Conservation (phyloP, 805 yeast genomes). For the Metschnikowia koreensis region DNA sequence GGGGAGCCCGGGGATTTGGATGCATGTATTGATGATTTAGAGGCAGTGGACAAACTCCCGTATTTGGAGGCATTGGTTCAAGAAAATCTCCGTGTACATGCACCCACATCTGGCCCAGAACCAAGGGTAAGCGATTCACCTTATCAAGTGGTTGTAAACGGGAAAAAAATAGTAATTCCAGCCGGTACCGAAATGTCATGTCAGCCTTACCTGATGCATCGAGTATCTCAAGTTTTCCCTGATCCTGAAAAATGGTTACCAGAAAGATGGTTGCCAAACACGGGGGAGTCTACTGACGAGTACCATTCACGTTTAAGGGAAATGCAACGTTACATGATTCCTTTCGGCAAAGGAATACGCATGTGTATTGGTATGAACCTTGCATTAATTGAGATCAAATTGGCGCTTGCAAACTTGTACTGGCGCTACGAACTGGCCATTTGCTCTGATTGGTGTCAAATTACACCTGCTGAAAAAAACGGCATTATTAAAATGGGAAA, state of each 20-base stretch:
- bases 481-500: slow-evolving; percentile 18
- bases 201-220: slow-evolving; percentile 66
- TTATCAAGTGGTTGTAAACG: slow-evolving; percentile 18
- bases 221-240: slow-evolving; percentile 48
- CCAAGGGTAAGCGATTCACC: slow-evolving; percentile 48
- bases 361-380: slow-evolving; percentile 74
- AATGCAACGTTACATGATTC: slow-evolving; percentile 57
- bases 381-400: slow-evolving; percentile 64
- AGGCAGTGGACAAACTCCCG: slow-evolving; percentile 52
- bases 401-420: slow-evolving; percentile 52
- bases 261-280: slow-evolving; percentile 55
- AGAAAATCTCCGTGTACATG: slow-evolving; percentile 61
- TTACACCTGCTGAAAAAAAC: slow-evolving; percentile 14
- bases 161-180: slow-evolving; percentile 38
- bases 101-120: slow-evolving; percentile 74
- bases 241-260: slow-evolving; percentile 53
- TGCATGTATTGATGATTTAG: slow-evolving; percentile 28
- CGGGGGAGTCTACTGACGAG: slow-evolving; percentile 29
- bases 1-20: slow-evolving; percentile 26
- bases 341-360: slow-evolving; percentile 70
- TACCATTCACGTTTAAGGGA: slow-evolving; percentile 34
- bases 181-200: slow-evolving; percentile 56
- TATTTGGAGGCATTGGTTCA: slow-evolving; percentile 58
- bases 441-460: slow-evolving; percentile 43
- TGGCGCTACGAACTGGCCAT: slow-evolving; percentile 41